These are phyloP conservation scores for Phytophthora ohioensis DNA, from an alignment of 352 stramenopile genomes.

Conservation along the genomic window DNA sequence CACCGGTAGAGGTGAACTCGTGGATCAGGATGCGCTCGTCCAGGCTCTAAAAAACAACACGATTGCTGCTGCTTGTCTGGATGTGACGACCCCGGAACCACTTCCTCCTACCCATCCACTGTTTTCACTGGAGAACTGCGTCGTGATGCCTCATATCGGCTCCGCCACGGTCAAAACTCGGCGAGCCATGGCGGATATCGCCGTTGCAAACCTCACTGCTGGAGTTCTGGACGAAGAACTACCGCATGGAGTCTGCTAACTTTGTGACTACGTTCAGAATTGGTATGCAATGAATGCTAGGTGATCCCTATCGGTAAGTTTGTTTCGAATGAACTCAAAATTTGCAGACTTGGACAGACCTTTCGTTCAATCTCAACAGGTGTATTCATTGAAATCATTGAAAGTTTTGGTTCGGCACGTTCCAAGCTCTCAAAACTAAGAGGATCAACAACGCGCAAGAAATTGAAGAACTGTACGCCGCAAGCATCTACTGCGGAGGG, in stretches of 20 bases:
- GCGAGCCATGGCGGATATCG: constrained; percentile 81
- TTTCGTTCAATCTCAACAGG: neutral
- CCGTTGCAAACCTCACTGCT: constrained; percentile 66
- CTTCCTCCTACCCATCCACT: constrained; percentile 81
- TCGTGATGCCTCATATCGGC: constrained; percentile 63
- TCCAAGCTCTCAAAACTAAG: neutral
- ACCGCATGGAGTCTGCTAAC: constrained; percentile 52
- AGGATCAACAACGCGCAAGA: neutral
- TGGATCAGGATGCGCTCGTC: constrained; percentile 87
- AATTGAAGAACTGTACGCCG: neutral
- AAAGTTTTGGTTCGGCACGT: neutral
- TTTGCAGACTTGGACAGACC: neutral
- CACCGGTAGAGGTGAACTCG: constrained; percentile 90
- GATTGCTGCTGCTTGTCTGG: constrained; percentile 75
- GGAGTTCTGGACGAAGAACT: constrained; percentile 55
- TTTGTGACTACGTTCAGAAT: neutral
- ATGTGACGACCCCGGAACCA: constrained; percentile 93
- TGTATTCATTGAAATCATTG: neutral
- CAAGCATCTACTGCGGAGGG: neutral
- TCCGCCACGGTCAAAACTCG: constrained; percentile 76
- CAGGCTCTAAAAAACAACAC: constrained; percentile 48
- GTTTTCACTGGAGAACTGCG: constrained; percentile 71
- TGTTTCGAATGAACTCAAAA: neutral
- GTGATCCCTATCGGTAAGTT: neutral
- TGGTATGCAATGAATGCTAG: neutral